These are phyloP conservation scores for Calocera cornea DNA, from an alignment of 768 basidiomycete genomes.

Conservation along the genomic window DNA sequence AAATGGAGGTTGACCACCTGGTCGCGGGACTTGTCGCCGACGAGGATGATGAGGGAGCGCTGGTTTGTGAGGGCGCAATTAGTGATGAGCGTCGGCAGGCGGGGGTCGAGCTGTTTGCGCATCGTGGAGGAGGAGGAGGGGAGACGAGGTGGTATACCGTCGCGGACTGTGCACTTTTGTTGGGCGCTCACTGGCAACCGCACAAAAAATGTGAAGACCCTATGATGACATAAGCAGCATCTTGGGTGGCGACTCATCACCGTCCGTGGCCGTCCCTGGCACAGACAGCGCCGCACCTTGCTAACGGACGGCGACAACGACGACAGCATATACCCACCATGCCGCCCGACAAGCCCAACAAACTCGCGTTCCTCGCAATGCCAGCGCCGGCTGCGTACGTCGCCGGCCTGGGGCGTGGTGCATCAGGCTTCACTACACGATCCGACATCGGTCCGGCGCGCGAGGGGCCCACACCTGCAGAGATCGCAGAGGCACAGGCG, in stretches of 20 bases:
- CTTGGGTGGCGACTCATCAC: too few relatives aligned
- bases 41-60: conserved; percentile 88
- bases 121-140: conserved; percentile 1
- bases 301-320: too few relatives aligned
- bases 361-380: conserved; percentile 79
- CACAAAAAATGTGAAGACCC: too few relatives aligned
- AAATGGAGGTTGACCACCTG: conserved; percentile 96
- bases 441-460: conserved; percentile 98
- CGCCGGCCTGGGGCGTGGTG: conserved; percentile 95
- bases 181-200: too few relatives aligned
- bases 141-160: too few relatives aligned
- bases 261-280: too few relatives aligned
- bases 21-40: conserved; percentile 85
- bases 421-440: conserved; percentile 93
- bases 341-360: conserved; percentile 31
- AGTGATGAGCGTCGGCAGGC: conserved; percentile 80
- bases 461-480: conserved; percentile 86
- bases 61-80: conserved; percentile 91
- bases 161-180: too few relatives aligned
- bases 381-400: conserved; percentile 94
- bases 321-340: background rate
- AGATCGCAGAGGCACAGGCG: conserved; percentile 77
- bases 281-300: too few relatives aligned
- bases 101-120: conserved; percentile 58
- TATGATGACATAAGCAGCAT: too few relatives aligned